A percentile compares a stretch with the other conserved stretches of the same genome.
Conservation (phyloP, 768 basidiomycete species). For the Hypholoma sublateritium region DNA sequence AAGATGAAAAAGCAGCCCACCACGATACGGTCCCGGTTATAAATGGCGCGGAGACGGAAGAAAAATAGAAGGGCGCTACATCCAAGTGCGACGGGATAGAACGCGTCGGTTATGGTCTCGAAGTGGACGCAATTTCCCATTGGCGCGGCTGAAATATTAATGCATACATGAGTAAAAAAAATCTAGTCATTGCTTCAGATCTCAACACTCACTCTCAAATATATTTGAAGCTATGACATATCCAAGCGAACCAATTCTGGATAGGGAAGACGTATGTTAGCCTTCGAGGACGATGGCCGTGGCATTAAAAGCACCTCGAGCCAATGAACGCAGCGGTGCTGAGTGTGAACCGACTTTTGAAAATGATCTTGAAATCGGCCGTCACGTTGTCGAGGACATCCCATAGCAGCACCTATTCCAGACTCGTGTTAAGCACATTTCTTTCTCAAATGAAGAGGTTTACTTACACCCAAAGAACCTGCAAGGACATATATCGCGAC, state of each 20-base stretch:
- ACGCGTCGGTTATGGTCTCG: background rate
- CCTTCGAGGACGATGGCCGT: too few species aligned
- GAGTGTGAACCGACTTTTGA: constrained; percentile 5
- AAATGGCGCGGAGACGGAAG: background rate
- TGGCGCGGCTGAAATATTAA: background rate
- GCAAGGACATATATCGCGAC: constrained; percentile 7
- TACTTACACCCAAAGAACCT: constrained; percentile 5
- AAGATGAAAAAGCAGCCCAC: background rate
- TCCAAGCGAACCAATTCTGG: background rate
- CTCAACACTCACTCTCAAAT: constrained; percentile 1
- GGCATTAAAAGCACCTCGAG: constrained; percentile 11
- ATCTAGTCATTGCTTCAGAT: background rate
- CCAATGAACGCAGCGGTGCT: constrained; percentile 19
- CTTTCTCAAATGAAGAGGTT: background rate
- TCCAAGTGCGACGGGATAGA: background rate
- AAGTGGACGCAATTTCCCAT: background rate
- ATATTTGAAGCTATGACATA: constrained; percentile 6
- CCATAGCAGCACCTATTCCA: constrained; percentile 9
- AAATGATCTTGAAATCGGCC: constrained; percentile 21
- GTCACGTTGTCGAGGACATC: constrained; percentile 17
- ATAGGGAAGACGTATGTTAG: too few species aligned
- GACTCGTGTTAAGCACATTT: background rate
- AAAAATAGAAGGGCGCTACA: background rate
- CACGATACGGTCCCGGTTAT: background rate
- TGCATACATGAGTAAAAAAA: background rate